Evolutionary conservation across 1,284 basidiomycete genomes (phyloP).

Genomic region (Athelia sp.): DNA sequence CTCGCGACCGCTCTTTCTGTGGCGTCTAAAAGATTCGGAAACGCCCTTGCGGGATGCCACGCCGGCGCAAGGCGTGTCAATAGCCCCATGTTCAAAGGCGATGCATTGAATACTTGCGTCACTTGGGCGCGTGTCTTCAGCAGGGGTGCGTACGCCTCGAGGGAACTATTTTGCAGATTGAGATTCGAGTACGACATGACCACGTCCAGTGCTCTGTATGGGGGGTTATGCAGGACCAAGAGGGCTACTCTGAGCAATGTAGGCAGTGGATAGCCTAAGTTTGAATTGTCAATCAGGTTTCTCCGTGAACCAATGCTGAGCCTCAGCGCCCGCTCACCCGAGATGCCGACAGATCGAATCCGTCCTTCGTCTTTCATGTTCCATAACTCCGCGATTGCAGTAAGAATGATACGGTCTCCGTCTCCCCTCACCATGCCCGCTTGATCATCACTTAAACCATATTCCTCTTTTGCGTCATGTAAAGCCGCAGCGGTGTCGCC

Average conservation of each 20-base stretch:
- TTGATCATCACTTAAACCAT: slow-evolving; percentile 58
- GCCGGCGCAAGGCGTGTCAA: slow-evolving; percentile 64
- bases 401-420: slow-evolving; percentile 79
- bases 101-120: slow-evolving; percentile 74
- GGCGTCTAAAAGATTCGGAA: slow-evolving; percentile 43
- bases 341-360: slow-evolving; percentile 80
- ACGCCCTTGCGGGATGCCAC: slow-evolving; percentile 80
- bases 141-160: slow-evolving; percentile 56
- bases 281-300: slow-evolving; percentile 6
- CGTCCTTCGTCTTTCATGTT: slow-evolving; percentile 77
- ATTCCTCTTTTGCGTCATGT: slow-evolving; percentile 42
- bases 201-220: slow-evolving; percentile 70
- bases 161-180: slow-evolving; percentile 74
- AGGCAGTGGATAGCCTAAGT: slow-evolving; percentile 81
- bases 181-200: slow-evolving; percentile 87
- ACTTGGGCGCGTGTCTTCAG: slow-evolving; percentile 65
- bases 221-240: slow-evolving; percentile 61
- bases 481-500: slow-evolving; percentile 59
- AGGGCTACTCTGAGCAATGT: slow-evolving; percentile 81
- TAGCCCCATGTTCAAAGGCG: slow-evolving; percentile 91
- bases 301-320: too few species aligned
- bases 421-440: slow-evolving; percentile 61
- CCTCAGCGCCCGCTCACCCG: too few species aligned
- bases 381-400: slow-evolving; percentile 68
- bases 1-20: slow-evolving; percentile 27